Base-by-base conservation (phyloP, 1,139 yeast species). In the Pichia cactophila region DNA sequence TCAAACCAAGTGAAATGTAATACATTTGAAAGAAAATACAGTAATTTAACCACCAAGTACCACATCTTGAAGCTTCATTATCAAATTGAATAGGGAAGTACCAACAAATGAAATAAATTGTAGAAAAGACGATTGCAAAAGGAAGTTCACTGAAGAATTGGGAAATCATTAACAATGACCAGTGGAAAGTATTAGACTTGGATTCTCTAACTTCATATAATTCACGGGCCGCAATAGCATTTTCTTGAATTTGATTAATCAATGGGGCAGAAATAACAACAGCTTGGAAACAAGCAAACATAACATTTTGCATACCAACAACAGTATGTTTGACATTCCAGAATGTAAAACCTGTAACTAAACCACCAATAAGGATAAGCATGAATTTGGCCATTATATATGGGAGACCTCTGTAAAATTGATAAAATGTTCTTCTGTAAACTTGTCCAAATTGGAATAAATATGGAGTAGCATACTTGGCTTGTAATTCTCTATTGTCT, bases 161-260 rank as follows among this genome's bases (percentile, higher is more conserved):
- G 2, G 80, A 65, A 10, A 78, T 45, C 33, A 81, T 65, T 59
- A 81, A 64, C n/a, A 76, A 64, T 14, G 81, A 69, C 83, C 85
- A 81, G 57, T 79, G 83, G 66, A 77, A 81, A 52, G 83, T 80
- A 58, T 78, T 80, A 7, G 85, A 78, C 52, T 77, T 75, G 41
- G 78, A 74, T 60, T 81, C 86, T 61, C 86, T 72, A 11, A 77
- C 80, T 62, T 81, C 85, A 58, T 64, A 81, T 41, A 79, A 62
- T 50, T 78, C 82, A 59, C 53, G 67, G 65, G 78, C 69, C n/a
- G 67, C 68, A 50, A 77, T 70, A 11, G 81, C 81, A 59, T 71
- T 70, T 41, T 75, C 80, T 59, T 79, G 75, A 63, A 75, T 71
- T 64, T 80, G 83, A 61, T 78, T 77, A 47, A 74, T 70, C 41